Conservation (phyloP, 169 alveolate genomes). For the Neospora caninum region DNA sequence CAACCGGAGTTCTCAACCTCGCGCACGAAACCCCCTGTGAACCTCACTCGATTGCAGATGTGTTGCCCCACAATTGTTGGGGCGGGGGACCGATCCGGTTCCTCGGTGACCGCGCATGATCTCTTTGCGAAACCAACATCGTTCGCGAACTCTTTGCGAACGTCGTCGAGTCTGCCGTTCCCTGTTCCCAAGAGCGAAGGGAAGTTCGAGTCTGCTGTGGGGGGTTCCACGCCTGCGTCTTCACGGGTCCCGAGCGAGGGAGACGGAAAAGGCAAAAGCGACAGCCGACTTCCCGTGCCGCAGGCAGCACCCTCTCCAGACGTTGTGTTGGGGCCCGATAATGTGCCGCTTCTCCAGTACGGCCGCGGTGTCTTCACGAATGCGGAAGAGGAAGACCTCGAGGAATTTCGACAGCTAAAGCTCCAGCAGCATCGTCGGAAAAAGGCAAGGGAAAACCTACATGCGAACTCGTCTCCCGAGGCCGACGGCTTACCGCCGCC, state of each 20-base stretch:
- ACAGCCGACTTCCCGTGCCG: neutral
- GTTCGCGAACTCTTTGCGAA: no score
- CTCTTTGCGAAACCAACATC: neutral
- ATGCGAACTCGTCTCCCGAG: neutral
- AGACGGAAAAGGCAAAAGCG: neutral
- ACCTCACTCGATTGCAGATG: conserved; percentile 12
- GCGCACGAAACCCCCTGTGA: neutral
- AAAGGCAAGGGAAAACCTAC: neutral
- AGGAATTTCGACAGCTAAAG: neutral
- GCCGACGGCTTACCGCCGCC: neutral
- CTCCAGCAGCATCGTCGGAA: conserved; percentile 7
- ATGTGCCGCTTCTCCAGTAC: conserved; percentile 26
- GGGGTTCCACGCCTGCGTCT: neutral
- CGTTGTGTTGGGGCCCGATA: conserved; percentile 8
- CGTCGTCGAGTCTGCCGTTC: neutral
- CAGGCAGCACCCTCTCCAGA: neutral
- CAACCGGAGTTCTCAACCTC: neutral
- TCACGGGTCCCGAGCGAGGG: neutral
- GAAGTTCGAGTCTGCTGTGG: neutral
- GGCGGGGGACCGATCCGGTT: neutral
- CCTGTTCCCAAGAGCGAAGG: neutral
- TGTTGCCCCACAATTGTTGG: conserved; percentile 14
- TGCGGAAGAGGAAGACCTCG: conserved; percentile 1
- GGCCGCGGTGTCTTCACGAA: neutral
- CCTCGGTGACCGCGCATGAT: neutral